Evolutionary conservation across 2,329 filamentous ascomycete species (phyloP).

Genomic region (Myriosclerotinia scirpicola): DNA sequence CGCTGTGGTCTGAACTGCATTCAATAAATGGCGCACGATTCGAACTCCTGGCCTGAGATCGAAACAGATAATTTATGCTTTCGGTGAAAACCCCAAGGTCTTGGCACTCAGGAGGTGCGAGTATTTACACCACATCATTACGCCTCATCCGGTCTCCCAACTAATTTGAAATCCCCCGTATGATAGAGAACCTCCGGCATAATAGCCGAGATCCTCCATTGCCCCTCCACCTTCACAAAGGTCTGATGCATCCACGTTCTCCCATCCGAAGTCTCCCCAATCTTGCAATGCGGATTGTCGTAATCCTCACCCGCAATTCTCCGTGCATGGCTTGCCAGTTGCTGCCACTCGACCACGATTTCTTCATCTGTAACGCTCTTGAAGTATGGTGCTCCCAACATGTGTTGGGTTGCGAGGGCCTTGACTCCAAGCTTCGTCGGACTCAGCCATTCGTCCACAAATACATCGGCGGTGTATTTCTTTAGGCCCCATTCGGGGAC

Average conservation of each 20-base stretch:
- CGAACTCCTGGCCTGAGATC: too few species aligned
- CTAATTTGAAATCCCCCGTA: slow-evolving; percentile 28
- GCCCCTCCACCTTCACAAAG: slow-evolving; percentile 28
- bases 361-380: slow-evolving; percentile 30
- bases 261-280: slow-evolving; percentile 29
- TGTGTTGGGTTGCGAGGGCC: slow-evolving; percentile 33
- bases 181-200: slow-evolving; percentile 31
- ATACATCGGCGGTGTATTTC: slow-evolving; percentile 26
- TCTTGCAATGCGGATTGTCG: slow-evolving; percentile 29
- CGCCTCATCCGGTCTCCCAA: slow-evolving; percentile 28
- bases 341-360: slow-evolving; percentile 37
- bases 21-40: too few species aligned
- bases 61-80: too few species aligned
- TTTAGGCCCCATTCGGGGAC: slow-evolving; percentile 28
- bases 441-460: slow-evolving; percentile 29
- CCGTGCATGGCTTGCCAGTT: slow-evolving; percentile 34
- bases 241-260: slow-evolving; percentile 32
- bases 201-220: slow-evolving; percentile 29
- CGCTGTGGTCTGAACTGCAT: too few species aligned
- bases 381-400: slow-evolving; percentile 35
- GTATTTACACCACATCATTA: not conserved
- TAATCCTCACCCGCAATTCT: slow-evolving; percentile 29
- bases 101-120: not conserved
- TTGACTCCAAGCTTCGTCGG: slow-evolving; percentile 28
- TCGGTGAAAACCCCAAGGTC: not conserved